phyloP scores from a whole-genome alignment of 306 rosid genomes.

The Prunus persica region Prunus_persica_NCBIv2 NC_034014.1:975001-975500 shows the following conservation, averaged over 20 bases:
- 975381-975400: conserved; percentile 80
- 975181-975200: conserved; percentile 54
- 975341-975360: conserved; percentile 64
- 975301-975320: conserved; percentile 85
- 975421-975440: conserved; percentile 57
- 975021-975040: conserved; percentile 73
- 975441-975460: conserved; percentile 63
- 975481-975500: conserved; percentile 57
- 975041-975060: conserved; percentile 67
- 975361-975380: conserved; percentile 71
- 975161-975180: conserved; percentile 35
- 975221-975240: conserved; percentile 86
- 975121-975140: conserved; percentile 88
- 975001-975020: conserved; percentile 96
- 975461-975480: conserved; percentile 74
- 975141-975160: conserved; percentile 71
- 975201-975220: conserved; percentile 79
- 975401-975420: conserved; percentile 58
- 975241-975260: conserved; percentile 70
- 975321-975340: conserved; percentile 81
- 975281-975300: conserved; percentile 67
- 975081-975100: conserved; percentile 88
- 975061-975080: conserved; percentile 88
- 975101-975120: conserved; percentile 89
- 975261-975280: conserved; percentile 62